These are phyloP conservation scores for Strobilomyces echinocephalus DNA, from an alignment of 768 basidiomycete genomes.

Conservation along the genomic window DNA sequence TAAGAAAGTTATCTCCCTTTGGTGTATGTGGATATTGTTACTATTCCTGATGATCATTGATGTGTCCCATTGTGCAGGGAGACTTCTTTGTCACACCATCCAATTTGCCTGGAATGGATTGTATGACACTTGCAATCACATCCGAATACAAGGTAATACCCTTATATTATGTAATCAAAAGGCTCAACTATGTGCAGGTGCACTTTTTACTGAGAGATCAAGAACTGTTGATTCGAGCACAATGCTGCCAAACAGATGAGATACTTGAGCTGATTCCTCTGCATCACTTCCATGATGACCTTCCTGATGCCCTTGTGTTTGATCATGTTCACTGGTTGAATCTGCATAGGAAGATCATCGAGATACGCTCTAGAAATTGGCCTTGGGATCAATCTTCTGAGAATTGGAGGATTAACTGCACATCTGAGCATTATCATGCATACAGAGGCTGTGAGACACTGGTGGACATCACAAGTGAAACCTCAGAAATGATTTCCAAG, in stretches of 20 bases:
- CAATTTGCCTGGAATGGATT: neutral
- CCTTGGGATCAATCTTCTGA: conserved; percentile 15
- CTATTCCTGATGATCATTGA: too few relatives aligned
- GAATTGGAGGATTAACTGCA: conserved; percentile 19
- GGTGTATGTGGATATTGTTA: too few relatives aligned
- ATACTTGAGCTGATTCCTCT: conserved; percentile 20
- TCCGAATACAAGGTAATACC: conserved; percentile 1
- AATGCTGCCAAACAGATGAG: neutral
- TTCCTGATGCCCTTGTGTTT: conserved; percentile 13
- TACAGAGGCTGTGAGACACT: conserved; percentile 6
- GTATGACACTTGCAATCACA: too few relatives aligned
- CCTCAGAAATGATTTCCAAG: neutral
- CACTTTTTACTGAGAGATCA: conserved; percentile 8
- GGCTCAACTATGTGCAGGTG: conserved; percentile 4
- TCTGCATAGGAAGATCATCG: conserved; percentile 10
- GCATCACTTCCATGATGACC: conserved; percentile 7
- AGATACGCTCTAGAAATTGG: conserved; percentile 17
- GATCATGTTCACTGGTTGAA: conserved; percentile 25
- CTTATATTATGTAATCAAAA: neutral
- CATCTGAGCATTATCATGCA: neutral
- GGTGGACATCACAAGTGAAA: conserved; percentile 9
- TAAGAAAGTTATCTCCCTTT: too few relatives aligned
- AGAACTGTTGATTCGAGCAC: conserved; percentile 8
- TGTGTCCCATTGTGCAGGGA: neutral
- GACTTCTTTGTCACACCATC: neutral